Percentiles rank a stretch among this genome's conserved stretches.
phyloP scores from a whole-genome alignment of 1,284 basidiomycete genomes.

The Singerocomus inundabilis region DNA sequence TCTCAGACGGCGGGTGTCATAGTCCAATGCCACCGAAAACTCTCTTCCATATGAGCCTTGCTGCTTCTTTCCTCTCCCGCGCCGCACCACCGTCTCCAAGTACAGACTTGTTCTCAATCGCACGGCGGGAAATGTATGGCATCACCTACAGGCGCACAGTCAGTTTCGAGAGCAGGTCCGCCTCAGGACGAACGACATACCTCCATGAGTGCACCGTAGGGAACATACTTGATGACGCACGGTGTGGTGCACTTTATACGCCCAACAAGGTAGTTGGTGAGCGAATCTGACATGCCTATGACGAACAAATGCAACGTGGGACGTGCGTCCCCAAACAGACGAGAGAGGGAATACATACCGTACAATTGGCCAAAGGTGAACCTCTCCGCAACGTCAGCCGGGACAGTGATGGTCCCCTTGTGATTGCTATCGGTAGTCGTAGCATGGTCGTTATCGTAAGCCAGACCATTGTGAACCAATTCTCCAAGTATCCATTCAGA shows the following conservation, averaged over 20 bases:
- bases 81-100: constrained; percentile 56
- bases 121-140: constrained; percentile 73
- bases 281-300: constrained; percentile 80
- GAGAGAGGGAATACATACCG: constrained; percentile 47
- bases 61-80: constrained; percentile 53
- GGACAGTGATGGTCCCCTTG: constrained; percentile 39
- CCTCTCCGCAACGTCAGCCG: constrained; percentile 61
- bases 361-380: constrained; percentile 82
- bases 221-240: constrained; percentile 81
- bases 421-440: constrained; percentile 24
- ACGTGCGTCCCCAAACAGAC: neutral
- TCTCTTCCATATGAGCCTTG: constrained; percentile 48
- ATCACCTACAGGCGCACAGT: constrained; percentile 42
- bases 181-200: constrained; percentile 34
- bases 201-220: constrained; percentile 79
- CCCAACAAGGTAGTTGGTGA: constrained; percentile 69
- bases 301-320: neutral
- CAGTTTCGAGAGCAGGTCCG: no score
- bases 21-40: constrained; percentile 37
- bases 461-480: constrained; percentile 60
- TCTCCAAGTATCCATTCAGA: constrained; percentile 60
- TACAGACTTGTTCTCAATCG: constrained; percentile 73
- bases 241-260: constrained; percentile 59
- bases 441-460: constrained; percentile 26
- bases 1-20: constrained; percentile 14